These are phyloP conservation scores for Trichoderma asperellum DNA, from an alignment of 2,329 filamentous ascomycete genomes.

Conservation along the genomic window DNA sequence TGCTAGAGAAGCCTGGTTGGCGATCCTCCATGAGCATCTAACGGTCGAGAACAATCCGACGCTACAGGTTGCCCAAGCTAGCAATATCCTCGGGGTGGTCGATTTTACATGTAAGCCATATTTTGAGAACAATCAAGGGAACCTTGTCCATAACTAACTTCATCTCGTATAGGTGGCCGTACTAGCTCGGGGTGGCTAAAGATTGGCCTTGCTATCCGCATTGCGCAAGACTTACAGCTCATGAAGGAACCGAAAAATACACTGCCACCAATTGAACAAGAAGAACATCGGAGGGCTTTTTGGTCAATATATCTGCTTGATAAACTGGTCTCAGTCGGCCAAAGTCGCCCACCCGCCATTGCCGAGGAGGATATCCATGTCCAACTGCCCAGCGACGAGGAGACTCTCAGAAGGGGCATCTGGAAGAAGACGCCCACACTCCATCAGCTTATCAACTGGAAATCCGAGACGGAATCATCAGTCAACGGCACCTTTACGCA, in stretches of 20 bases:
- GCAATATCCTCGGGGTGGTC: constrained; percentile 22
- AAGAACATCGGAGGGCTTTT: constrained; percentile 20
- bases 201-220: constrained; percentile 25
- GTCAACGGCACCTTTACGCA: constrained; percentile 25
- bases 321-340: constrained; percentile 20
- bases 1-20: constrained; percentile 23
- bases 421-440: constrained; percentile 25
- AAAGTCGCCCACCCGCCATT: constrained; percentile 20
- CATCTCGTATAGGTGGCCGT: constrained; percentile 7
- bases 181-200: constrained; percentile 24
- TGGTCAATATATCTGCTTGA: constrained; percentile 23
- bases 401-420: constrained; percentile 17
- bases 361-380: constrained; percentile 22
- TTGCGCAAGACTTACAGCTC: constrained; percentile 24
- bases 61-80: constrained; percentile 12
- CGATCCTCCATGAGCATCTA: constrained; percentile 14
- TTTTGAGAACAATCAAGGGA: not conserved
- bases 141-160: not conserved
- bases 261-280: constrained; percentile 16
- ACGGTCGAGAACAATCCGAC: constrained; percentile 19
- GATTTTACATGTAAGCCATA: constrained; percentile 20
- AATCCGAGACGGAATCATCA: constrained; percentile 9
- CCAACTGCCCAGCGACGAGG: constrained; percentile 17
- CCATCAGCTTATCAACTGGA: constrained; percentile 26
- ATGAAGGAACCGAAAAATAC: constrained; percentile 19